Evolutionary conservation across 192 early-diverging fungal species (phyloP), one percentile per base, ranked within the genome.

Genomic region (Coemansia sp.): DNA sequence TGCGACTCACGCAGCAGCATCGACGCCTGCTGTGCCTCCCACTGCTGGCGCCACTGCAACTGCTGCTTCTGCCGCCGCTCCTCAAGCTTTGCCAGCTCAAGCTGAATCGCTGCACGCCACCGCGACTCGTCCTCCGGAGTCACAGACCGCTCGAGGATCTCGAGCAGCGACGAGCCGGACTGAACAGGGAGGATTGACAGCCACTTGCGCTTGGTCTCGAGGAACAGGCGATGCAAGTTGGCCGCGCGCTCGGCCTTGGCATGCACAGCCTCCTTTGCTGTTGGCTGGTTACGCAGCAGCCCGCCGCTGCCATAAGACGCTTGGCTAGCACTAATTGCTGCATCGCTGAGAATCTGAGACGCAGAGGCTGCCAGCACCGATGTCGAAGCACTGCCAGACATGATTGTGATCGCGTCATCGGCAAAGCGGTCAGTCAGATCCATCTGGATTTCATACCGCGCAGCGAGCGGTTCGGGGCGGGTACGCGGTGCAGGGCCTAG

Each of bases 201-300:
- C 25, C 94, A 83, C 55, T 90, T 82, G 33, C 94, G 85, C 76
- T 97, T 98, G 37, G 94, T 93, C 70, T 96, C 94, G 9, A 86
- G 81, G 53, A 92, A 85, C 33, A 95, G 71, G 6, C 87, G 83
- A 49, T 87, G 84, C 45, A 86, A 64, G 59, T 76, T 71, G 46
- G 78, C 78, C 9, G 78, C 78, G 7, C 78, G 62, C 58, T 80
- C 73, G 8, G 72, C 78, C 61, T 80, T 80, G 56, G 77, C 77
- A 46, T 80, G 77, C 57, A 80, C 77, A 0, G 77, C 77, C 58
- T 80, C 77, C 50, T 80, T 80, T 55, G 77, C 77, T 11, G 77
- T 74, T 8, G 71, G 70, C 64, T 73, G 71, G 61, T 71, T 64
- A 5, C 67, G 66, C 55, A 73, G 23, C 10, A 74, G 70, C 51